Percentiles rank a stretch among this genome's conserved stretches.
Evolutionary conservation across 192 early-diverging fungal genomes (phyloP).

Genomic region (Martensiomyces pterosporus): DNA sequence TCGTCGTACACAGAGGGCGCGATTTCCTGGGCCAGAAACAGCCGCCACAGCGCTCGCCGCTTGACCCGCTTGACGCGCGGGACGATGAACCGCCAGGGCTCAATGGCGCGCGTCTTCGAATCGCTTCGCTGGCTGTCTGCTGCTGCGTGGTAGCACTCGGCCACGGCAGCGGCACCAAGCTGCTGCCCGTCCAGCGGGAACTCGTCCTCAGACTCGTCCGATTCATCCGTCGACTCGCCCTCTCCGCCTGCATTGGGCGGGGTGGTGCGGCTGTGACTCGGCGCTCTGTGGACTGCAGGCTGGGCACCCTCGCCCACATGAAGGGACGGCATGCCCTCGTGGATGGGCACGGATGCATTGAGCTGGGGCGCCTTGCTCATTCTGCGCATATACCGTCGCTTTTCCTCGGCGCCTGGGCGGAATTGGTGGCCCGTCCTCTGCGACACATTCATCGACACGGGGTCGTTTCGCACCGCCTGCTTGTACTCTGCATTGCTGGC

Average conservation of each 20-base stretch:
- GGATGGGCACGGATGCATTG: no score
- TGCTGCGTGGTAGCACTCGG: slow-evolving; percentile 12
- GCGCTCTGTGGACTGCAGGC: neutral
- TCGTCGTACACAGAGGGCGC: slow-evolving; percentile 30
- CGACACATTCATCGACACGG: slow-evolving; percentile 42
- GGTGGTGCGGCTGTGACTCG: neutral
- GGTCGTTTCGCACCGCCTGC: slow-evolving; percentile 27
- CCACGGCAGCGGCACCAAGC: slow-evolving; percentile 1
- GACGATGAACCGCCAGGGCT: slow-evolving; percentile 43
- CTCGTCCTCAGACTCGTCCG: slow-evolving; percentile 6
- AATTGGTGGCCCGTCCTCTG: slow-evolving; percentile 45
- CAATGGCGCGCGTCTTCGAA: slow-evolving; percentile 23
- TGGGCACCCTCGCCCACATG: neutral
- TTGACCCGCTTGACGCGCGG: slow-evolving; percentile 47
- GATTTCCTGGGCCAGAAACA: slow-evolving; percentile 51
- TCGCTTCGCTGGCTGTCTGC: slow-evolving; percentile 19
- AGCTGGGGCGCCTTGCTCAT: slow-evolving; percentile 49
- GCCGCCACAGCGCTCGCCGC: slow-evolving; percentile 43
- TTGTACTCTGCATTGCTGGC: slow-evolving; percentile 28
- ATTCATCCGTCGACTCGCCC: neutral
- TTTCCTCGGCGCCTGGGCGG: slow-evolving; percentile 41
- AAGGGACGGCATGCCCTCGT: neutral
- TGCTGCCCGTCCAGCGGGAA: neutral
- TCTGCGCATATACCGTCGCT: slow-evolving; percentile 37
- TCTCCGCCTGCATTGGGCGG: neutral